A percentile compares a stretch with the other conserved stretches of the same genome.
Conservation (phyloP, 352 stramenopile genomes). For the Saprolegnia parasitica region DNA sequence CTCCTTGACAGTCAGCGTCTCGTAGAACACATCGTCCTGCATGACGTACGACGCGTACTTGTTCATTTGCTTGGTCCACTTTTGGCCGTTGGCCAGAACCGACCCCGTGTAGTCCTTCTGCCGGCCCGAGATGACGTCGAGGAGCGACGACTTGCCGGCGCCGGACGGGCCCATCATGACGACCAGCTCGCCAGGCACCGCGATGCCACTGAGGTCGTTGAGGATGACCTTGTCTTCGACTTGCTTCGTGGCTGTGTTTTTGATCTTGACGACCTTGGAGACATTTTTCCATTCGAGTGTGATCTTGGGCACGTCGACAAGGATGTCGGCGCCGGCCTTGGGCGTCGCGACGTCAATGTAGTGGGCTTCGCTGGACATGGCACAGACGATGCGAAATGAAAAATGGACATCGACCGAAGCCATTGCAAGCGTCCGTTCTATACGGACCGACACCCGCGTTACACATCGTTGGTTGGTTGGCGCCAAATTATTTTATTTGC, state of each 20-base stretch:
- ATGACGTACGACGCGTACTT: constrained; percentile 61
- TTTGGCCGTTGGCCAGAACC: constrained; percentile 57
- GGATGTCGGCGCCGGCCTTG: constrained; percentile 6
- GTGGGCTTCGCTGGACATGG: constrained; percentile 28
- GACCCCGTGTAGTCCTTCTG: constrained; percentile 67
- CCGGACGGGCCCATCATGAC: constrained; percentile 66
- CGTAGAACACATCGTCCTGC: constrained; percentile 87
- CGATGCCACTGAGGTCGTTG: constrained; percentile 34
- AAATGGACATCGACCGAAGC: too few species aligned
- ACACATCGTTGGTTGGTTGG: too few species aligned
- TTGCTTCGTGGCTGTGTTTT: constrained; percentile 40
- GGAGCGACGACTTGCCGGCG: constrained; percentile 88
- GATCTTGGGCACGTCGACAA: constrained; percentile 30
- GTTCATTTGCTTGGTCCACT: constrained; percentile 38
- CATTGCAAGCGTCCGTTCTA: too few species aligned
- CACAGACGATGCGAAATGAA: too few species aligned
- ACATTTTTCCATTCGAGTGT: constrained; percentile 37
- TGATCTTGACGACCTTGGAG: constrained; percentile 34
- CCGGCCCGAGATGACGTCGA: constrained; percentile 90
- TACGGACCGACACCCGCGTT: too few species aligned
- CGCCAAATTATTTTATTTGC: too few species aligned
- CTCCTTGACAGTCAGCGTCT: constrained; percentile 87
- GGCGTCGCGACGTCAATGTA: constrained; percentile 33
- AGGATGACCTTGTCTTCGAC: constrained; percentile 42
- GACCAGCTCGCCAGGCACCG: constrained; percentile 45